These are phyloP conservation scores for Neodidymelliopsis sp. DNA, from an alignment of 2,329 filamentous ascomycete species.

Conservation along the genomic window DNA sequence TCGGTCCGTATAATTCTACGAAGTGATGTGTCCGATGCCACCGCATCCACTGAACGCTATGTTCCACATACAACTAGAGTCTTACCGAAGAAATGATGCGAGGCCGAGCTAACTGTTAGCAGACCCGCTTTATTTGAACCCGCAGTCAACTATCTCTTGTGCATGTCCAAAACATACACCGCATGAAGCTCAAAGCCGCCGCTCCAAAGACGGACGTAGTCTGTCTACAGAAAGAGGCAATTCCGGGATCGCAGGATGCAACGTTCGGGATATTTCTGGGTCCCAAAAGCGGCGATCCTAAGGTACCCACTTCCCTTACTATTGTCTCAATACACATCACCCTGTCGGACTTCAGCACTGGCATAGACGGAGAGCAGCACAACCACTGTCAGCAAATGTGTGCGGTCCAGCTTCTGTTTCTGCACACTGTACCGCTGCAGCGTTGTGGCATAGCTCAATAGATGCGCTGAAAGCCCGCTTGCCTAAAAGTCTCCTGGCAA, in stretches of 20 bases:
- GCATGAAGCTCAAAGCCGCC: not conserved
- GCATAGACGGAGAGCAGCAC: not conserved
- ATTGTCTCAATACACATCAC: not conserved
- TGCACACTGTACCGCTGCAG: not conserved
- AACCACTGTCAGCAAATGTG: not conserved
- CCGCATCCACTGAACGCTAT: too few relatives aligned
- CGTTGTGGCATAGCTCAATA: not conserved
- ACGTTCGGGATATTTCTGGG: not conserved
- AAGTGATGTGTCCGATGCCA: not conserved
- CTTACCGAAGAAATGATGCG: too few relatives aligned
- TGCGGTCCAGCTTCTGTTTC: not conserved
- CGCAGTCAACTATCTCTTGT: too few relatives aligned
- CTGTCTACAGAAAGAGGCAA: too few relatives aligned
- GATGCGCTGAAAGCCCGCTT: not conserved
- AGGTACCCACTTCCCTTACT: not conserved
- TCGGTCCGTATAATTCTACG: slow-evolving; percentile 12
- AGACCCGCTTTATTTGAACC: too few relatives aligned
- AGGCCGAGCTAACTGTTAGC: too few relatives aligned
- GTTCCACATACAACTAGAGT: too few relatives aligned
- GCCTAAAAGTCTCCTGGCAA: not conserved
- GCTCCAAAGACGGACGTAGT: not conserved
- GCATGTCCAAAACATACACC: not conserved
- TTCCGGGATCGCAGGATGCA: not conserved
- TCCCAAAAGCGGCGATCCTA: not conserved
- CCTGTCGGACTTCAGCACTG: not conserved